Percentiles rank a stretch among this genome's conserved stretches.
Conservation (phyloP, 306 rosid species). For the Gastrolobium bilobum region DNA sequence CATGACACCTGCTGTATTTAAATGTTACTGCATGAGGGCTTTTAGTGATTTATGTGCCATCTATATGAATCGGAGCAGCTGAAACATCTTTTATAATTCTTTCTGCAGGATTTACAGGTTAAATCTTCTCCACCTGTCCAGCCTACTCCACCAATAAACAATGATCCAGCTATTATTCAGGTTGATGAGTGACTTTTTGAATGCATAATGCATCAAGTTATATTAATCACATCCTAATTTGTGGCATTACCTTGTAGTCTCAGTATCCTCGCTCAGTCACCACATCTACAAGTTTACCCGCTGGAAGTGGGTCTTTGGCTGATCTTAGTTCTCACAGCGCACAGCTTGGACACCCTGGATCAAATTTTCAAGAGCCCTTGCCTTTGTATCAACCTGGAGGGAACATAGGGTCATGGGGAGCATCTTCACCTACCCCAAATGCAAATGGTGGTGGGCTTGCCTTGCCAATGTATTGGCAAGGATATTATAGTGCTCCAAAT, state of each 20-base stretch:
- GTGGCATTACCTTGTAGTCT: conserved; percentile 71
- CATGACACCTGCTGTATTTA: background rate
- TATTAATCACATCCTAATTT: conserved; percentile 34
- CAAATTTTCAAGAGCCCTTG: conserved; percentile 76
- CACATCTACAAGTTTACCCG: conserved; percentile 69
- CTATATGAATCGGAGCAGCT: conserved; percentile 22
- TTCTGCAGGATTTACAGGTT: conserved; percentile 86
- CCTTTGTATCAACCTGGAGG: conserved; percentile 96
- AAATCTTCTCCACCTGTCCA: conserved; percentile 88
- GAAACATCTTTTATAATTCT: conserved; percentile 39
- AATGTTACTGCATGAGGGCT: conserved; percentile 27
- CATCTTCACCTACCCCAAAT: conserved; percentile 75
- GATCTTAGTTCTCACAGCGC: conserved; percentile 69
- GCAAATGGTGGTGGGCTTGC: conserved; percentile 80
- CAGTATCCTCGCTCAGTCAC: conserved; percentile 76
- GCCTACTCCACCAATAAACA: conserved; percentile 67
- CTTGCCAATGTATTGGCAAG: conserved; percentile 96
- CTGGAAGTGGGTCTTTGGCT: conserved; percentile 72
- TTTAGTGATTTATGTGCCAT: background rate
- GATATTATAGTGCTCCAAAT: conserved; percentile 88
- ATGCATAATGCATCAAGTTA: conserved; percentile 17
- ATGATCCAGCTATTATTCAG: conserved; percentile 92
- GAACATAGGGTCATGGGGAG: conserved; percentile 85
- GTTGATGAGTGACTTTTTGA: conserved; percentile 46
- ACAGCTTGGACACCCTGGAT: conserved; percentile 75